Evolutionary conservation across 2,329 filamentous ascomycete genomes (phyloP).

Genomic region (Xylariaceae sp.): DNA sequence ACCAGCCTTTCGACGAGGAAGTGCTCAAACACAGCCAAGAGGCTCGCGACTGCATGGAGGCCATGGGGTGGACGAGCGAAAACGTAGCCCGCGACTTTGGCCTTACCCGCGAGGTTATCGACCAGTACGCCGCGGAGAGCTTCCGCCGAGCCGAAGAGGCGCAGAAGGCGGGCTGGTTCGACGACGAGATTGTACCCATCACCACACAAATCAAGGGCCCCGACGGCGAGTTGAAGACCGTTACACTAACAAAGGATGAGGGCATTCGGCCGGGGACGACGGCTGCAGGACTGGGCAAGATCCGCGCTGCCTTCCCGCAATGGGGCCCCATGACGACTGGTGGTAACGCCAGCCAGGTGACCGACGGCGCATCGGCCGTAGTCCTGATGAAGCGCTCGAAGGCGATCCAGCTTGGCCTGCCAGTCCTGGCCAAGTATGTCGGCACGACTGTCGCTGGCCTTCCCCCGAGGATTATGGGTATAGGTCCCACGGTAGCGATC

Average conservation of each 20-base stretch:
- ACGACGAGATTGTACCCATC: constrained; percentile 93
- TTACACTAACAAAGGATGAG: constrained; percentile 85
- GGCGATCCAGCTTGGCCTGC: constrained; percentile 83
- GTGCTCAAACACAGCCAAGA: constrained; percentile 76
- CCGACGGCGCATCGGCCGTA: constrained; percentile 88
- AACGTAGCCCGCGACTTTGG: constrained; percentile 93
- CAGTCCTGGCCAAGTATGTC: constrained; percentile 93
- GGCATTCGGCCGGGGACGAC: constrained; percentile 92
- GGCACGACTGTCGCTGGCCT: constrained; percentile 90
- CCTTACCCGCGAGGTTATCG: constrained; percentile 79
- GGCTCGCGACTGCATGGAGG: constrained; percentile 83
- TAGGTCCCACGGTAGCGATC: constrained; percentile 76
- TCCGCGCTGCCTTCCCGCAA: constrained; percentile 87
- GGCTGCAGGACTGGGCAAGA: constrained; percentile 78
- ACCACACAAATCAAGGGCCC: constrained; percentile 80
- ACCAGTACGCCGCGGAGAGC: constrained; percentile 84
- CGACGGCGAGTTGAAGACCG: constrained; percentile 77
- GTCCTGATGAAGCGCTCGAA: constrained; percentile 94
- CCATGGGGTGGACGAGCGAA: constrained; percentile 98
- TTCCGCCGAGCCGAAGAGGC: constrained; percentile 87
- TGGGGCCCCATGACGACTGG: constrained; percentile 88
- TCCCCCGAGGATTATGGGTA: constrained; percentile 95
- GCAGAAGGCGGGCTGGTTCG: constrained; percentile 89
- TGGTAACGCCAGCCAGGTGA: constrained; percentile 93
- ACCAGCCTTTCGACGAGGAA: constrained; percentile 76